These are phyloP conservation scores for Graphilbum sp. DNA, from an alignment of 2,329 filamentous ascomycete genomes.

Conservation along the genomic window DNA sequence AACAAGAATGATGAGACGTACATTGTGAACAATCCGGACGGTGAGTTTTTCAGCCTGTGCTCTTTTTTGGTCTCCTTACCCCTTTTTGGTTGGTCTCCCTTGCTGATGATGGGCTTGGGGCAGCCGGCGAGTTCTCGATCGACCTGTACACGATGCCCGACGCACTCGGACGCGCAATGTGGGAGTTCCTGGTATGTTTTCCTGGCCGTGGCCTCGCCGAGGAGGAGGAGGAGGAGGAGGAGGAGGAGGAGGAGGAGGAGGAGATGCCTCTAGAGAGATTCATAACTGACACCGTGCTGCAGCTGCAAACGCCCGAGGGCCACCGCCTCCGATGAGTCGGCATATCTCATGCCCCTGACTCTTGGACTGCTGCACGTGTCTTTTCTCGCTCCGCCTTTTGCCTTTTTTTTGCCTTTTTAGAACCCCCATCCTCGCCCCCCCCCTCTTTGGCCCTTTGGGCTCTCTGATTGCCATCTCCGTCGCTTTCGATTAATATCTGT, in stretches of 20 bases:
- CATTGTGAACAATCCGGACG: conserved; percentile 92
- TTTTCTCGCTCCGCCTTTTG: neutral
- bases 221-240: no score
- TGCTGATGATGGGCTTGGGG: no score
- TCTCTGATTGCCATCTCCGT: neutral
- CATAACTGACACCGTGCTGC: no score
- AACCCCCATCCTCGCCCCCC: no score
- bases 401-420: neutral
- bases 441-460: no score
- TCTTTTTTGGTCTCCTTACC: conserved; percentile 1
- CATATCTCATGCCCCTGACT: neutral
- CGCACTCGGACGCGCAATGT: conserved; percentile 75
- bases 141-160: conserved; percentile 97
- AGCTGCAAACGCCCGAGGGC: conserved; percentile 4
- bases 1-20: conserved; percentile 90
- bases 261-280: no score
- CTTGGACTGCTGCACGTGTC: neutral
- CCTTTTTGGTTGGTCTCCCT: no score
- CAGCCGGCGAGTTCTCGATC: conserved; percentile 92
- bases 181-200: conserved; percentile 56
- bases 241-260: no score
- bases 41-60: conserved; percentile 35
- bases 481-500: neutral
- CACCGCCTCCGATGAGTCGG: conserved; percentile 4
- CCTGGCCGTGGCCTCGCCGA: no score